phyloP scores from a whole-genome alignment of 2,329 filamentous ascomycete genomes.

The Botryosphaeria dothidea region DNA sequence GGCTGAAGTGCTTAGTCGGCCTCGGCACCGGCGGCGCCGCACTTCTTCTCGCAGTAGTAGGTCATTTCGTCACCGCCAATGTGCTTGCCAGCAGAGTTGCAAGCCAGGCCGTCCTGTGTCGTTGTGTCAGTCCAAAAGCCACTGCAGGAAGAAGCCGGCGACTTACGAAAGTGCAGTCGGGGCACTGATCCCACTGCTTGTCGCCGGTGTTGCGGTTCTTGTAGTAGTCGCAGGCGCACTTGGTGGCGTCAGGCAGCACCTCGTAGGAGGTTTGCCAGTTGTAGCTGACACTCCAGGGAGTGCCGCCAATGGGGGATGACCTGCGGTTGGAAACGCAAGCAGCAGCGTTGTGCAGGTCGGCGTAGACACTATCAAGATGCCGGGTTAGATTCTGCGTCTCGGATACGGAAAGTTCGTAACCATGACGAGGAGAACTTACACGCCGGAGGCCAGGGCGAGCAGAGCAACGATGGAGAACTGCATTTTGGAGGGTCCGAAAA shows the following conservation, averaged over 20 bases:
- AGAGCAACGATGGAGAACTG: neutral
- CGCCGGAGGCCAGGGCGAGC: neutral
- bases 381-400: too few species aligned
- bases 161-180: constrained; percentile 30
- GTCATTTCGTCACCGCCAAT: constrained; percentile 32
- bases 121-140: neutral
- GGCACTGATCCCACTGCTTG: constrained; percentile 31
- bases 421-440: neutral
- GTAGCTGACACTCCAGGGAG: neutral
- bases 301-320: neutral
- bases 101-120: constrained; percentile 26
- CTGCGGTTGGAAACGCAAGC: neutral
- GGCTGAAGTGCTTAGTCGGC: constrained; percentile 17
- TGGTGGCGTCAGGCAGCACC: neutral
- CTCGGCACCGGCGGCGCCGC: constrained; percentile 7
- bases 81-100: constrained; percentile 27
- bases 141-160: neutral
- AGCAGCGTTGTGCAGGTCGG: neutral
- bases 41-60: constrained; percentile 30
- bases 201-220: constrained; percentile 28
- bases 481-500: neutral
- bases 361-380: too few species aligned
- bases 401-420: too few species aligned
- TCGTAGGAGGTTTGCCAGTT: constrained; percentile 12
- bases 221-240: constrained; percentile 4